A percentile compares a stretch with the other conserved stretches of the same genome.
Conservation (phyloP, 2,329 filamentous ascomycete species). For the Neonectria ditissima region DNA sequence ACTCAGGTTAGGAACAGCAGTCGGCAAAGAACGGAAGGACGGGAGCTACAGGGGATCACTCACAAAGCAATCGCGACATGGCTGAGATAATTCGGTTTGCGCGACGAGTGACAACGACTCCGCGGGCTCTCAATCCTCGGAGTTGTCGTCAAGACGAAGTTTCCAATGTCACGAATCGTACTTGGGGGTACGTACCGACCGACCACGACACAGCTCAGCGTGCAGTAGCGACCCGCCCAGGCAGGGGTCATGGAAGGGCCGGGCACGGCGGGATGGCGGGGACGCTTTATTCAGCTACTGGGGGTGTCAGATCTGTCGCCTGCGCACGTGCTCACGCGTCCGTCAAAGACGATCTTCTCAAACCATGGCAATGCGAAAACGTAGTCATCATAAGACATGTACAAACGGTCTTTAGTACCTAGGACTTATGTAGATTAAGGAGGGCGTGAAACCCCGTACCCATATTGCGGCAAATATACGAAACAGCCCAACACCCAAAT, state of each 20-base stretch:
- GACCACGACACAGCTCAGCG: constrained; percentile 23
- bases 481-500: background rate
- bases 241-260: too few relatives aligned
- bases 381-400: too few relatives aligned
- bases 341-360: background rate
- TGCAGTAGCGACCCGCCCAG: background rate
- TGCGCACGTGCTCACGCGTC: constrained; percentile 23
- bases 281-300: constrained; percentile 2
- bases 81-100: constrained; percentile 18
- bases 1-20: background rate
- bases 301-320: constrained; percentile 2
- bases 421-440: background rate
- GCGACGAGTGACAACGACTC: constrained; percentile 23
- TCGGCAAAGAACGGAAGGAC: background rate
- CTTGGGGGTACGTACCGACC: constrained; percentile 39
- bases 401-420: background rate
- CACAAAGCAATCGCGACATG: constrained; percentile 69
- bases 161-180: constrained; percentile 17
- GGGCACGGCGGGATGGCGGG: constrained; percentile 7
- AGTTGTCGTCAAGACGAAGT: constrained; percentile 31
- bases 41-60: constrained; percentile 41
- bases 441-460: background rate
- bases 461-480: background rate
- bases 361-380: background rate
- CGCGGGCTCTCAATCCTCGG: constrained; percentile 25